A percentile compares a stretch with the other conserved stretches of the same genome.
These are phyloP conservation scores for Drechslerella stenobrocha DNA, from an alignment of 2,329 filamentous ascomycete species.

Conservation along the genomic window DNA sequence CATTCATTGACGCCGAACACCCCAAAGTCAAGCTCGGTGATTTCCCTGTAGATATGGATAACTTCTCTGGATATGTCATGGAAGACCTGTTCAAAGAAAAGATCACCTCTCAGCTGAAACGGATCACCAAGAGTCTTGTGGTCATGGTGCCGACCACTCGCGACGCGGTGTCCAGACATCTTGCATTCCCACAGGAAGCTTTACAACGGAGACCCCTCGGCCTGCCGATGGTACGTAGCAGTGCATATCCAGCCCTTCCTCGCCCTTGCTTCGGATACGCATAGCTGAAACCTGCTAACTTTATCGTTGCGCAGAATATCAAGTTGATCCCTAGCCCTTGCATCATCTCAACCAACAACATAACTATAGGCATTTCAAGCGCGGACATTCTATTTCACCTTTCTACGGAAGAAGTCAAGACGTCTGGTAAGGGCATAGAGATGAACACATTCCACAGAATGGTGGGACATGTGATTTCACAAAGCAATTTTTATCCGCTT, in stretches of 20 bases:
- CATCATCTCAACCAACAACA: conserved; percentile 84
- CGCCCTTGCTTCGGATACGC: background rate
- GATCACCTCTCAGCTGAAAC: conserved; percentile 72
- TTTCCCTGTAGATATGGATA: conserved; percentile 72
- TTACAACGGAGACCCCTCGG: conserved; percentile 45
- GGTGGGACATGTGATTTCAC: conserved; percentile 78
- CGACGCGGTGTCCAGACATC: conserved; percentile 77
- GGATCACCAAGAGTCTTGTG: conserved; percentile 67
- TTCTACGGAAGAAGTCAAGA: conserved; percentile 68
- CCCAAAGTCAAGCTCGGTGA: conserved; percentile 80
- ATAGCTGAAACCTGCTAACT: background rate
- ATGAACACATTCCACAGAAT: conserved; percentile 70
- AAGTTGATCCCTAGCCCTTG: conserved; percentile 69
- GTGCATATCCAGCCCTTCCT: too few relatives aligned
- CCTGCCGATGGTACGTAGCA: conserved; percentile 46
- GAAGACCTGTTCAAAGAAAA: conserved; percentile 79
- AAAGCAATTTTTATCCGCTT: conserved; percentile 86
- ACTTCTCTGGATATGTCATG: conserved; percentile 68
- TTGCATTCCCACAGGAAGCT: conserved; percentile 73
- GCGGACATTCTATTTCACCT: conserved; percentile 85
- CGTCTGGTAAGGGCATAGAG: conserved; percentile 58
- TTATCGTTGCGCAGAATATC: conserved; percentile 38
- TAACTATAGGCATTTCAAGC: conserved; percentile 75
- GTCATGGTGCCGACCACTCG: conserved; percentile 71
- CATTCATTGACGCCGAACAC: conserved; percentile 90